Conservation (phyloP, 345 rosid species). For the Arabis alpina region DNA sequence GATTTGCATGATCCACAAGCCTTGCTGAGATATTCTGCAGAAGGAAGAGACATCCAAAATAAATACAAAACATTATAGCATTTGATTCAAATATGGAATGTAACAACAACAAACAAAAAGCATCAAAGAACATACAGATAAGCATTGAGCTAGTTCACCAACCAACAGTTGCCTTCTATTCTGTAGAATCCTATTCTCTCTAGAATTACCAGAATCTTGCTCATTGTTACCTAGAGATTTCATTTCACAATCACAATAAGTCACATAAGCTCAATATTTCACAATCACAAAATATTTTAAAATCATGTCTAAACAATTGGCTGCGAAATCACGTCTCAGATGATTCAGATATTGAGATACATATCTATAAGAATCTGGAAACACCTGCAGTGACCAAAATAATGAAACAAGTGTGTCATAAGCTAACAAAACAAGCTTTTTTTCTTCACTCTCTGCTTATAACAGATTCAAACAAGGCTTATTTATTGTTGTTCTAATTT, state of each 20-base stretch:
- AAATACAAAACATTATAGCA: background rate
- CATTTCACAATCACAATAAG: conserved; percentile 11
- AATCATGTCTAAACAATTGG: conserved; percentile 33
- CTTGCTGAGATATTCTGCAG: conserved; percentile 44
- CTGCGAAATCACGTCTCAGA: conserved; percentile 41
- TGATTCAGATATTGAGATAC: conserved; percentile 43
- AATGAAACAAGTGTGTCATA: background rate
- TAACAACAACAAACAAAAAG: background rate
- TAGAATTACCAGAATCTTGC: conserved; percentile 1
- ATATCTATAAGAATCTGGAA: conserved; percentile 47
- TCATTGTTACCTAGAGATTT: conserved; percentile 23
- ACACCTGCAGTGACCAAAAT: conserved; percentile 33
- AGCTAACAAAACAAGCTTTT: background rate
- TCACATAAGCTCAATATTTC: conserved; percentile 2
- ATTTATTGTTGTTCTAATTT: background rate
- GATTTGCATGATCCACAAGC: conserved; percentile 42
- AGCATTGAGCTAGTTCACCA: conserved; percentile 47
- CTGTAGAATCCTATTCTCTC: conserved; percentile 33
- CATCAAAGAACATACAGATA: conserved; percentile 38
- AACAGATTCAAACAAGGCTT: conserved; percentile 17
- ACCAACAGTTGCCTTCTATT: conserved; percentile 45
- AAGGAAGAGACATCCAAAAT: background rate
- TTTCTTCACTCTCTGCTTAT: background rate
- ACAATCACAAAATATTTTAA: too few relatives aligned
- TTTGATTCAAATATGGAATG: background rate